Evolutionary conservation across 495 filamentous ascomycete genomes (phyloP).

Genomic region (Aspergillus leporis): DNA sequence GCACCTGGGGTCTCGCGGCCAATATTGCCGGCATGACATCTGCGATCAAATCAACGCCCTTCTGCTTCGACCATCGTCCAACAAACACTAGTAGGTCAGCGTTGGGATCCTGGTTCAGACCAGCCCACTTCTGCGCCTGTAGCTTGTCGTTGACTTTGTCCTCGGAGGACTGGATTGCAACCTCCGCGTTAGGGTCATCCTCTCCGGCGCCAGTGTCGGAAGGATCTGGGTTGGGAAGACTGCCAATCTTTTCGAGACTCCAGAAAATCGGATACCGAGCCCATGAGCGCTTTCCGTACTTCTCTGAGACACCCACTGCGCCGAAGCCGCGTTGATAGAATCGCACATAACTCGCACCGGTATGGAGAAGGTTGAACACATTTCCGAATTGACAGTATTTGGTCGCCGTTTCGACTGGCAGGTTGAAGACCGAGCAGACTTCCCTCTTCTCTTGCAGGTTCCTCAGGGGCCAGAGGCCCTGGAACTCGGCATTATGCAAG

Average conservation of each 20-base stretch:
- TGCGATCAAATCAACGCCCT: constrained; percentile 76
- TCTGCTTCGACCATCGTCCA: constrained; percentile 77
- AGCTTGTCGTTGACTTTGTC: constrained; percentile 58
- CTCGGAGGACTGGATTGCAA: constrained; percentile 56
- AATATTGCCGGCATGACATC: constrained; percentile 73
- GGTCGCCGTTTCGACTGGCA: constrained; percentile 40
- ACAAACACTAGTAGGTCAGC: constrained; percentile 80
- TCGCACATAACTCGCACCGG: constrained; percentile 69
- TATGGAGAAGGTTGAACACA: constrained; percentile 72
- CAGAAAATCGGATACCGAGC: constrained; percentile 79
- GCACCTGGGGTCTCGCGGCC: constrained; percentile 63
- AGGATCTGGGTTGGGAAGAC: constrained; percentile 74
- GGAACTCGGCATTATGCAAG: constrained; percentile 72
- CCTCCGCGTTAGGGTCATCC: constrained; percentile 50
- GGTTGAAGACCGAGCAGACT: constrained; percentile 71
- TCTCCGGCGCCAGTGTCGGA: constrained; percentile 71
- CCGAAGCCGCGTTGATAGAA: constrained; percentile 75
- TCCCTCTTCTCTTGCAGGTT: constrained; percentile 65
- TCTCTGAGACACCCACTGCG: constrained; percentile 71
- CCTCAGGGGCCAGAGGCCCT: constrained; percentile 73
- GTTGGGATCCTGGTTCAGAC: constrained; percentile 61
- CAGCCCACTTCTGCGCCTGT: constrained; percentile 78
- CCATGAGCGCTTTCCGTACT: constrained; percentile 74
- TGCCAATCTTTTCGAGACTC: constrained; percentile 69
- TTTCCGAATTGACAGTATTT: constrained; percentile 63